Evolutionary conservation across 1,284 basidiomycete species (phyloP).

Genomic region (Ganoderma leucocontextum): DNA sequence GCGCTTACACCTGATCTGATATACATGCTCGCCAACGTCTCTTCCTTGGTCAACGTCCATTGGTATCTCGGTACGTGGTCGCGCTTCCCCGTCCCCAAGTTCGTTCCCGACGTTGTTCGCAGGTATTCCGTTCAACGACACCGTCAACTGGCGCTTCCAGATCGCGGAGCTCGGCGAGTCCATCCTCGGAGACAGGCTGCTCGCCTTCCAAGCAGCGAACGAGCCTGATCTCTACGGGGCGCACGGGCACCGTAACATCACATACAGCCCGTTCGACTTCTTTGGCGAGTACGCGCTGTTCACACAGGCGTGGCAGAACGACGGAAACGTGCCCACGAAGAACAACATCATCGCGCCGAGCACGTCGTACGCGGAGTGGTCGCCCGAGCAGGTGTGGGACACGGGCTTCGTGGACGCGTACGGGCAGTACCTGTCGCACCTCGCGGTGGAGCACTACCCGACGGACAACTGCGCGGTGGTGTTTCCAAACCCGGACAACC

Average conservation of each 20-base stretch:
- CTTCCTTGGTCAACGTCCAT: slow-evolving; percentile 46
- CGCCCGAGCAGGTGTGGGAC: slow-evolving; percentile 50
- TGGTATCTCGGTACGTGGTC: slow-evolving; percentile 50
- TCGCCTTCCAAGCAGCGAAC: slow-evolving; percentile 71
- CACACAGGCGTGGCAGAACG: slow-evolving; percentile 50
- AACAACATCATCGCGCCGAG: slow-evolving; percentile 63
- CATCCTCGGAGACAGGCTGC: slow-evolving; percentile 66
- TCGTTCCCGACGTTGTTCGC: neutral
- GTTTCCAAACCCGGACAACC: slow-evolving; percentile 42
- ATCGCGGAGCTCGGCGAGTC: slow-evolving; percentile 58
- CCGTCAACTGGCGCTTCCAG: slow-evolving; percentile 57
- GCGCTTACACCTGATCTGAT: slow-evolving; percentile 52
- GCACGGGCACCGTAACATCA: slow-evolving; percentile 46
- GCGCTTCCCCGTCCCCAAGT: neutral
- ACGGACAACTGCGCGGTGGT: slow-evolving; percentile 47
- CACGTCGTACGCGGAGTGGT: slow-evolving; percentile 44
- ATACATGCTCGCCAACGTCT: slow-evolving; percentile 53
- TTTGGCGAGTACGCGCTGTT: slow-evolving; percentile 57
- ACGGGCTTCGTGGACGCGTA: slow-evolving; percentile 56
- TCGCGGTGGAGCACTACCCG: slow-evolving; percentile 65
- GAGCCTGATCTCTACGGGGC: slow-evolving; percentile 72
- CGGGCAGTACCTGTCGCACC: slow-evolving; percentile 47
- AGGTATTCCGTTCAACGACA: slow-evolving; percentile 62
- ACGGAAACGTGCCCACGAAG: slow-evolving; percentile 51
- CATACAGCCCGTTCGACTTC: slow-evolving; percentile 56